phyloP scores from a whole-genome alignment of 2,329 filamentous ascomycete species.

The Venturia oleaginea region DNA sequence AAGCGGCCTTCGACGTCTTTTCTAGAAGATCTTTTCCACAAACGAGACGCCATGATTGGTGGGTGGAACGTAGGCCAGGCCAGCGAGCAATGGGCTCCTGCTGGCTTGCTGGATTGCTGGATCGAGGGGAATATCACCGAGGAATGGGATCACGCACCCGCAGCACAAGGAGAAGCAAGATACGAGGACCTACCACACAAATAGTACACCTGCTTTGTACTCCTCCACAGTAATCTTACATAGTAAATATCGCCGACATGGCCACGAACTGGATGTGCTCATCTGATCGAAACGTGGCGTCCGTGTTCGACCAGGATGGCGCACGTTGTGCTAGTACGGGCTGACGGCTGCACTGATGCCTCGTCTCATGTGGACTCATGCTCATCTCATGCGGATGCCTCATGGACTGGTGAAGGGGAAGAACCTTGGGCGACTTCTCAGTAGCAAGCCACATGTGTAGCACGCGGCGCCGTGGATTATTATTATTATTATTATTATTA shows the following conservation, averaged over 20 bases:
- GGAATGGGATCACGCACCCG: too few relatives aligned
- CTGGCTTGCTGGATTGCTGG: neutral
- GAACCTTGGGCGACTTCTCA: neutral
- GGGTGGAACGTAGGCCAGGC: too few relatives aligned
- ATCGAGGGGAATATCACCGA: neutral
- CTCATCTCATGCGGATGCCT: too few relatives aligned
- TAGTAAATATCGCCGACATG: too few relatives aligned
- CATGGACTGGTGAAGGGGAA: too few relatives aligned
- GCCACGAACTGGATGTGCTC: neutral
- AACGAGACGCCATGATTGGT: neutral
- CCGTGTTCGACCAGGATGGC: neutral
- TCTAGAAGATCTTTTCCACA: neutral
- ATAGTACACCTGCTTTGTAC: too few relatives aligned
- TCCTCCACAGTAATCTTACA: too few relatives aligned
- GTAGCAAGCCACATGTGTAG: conserved; percentile 1
- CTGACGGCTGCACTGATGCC: too few relatives aligned
- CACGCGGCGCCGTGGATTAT: neutral
- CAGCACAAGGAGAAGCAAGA: too few relatives aligned
- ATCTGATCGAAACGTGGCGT: neutral
- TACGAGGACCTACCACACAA: too few relatives aligned
- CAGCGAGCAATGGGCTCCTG: neutral
- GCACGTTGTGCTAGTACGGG: neutral
- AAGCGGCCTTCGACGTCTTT: neutral
- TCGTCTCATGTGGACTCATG: too few relatives aligned
- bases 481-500: too few relatives aligned